A percentile compares a stretch with the other conserved stretches of the same genome.
phyloP scores from a whole-genome alignment of 257 asterid species.

The Paulownia fortunei region DNA sequence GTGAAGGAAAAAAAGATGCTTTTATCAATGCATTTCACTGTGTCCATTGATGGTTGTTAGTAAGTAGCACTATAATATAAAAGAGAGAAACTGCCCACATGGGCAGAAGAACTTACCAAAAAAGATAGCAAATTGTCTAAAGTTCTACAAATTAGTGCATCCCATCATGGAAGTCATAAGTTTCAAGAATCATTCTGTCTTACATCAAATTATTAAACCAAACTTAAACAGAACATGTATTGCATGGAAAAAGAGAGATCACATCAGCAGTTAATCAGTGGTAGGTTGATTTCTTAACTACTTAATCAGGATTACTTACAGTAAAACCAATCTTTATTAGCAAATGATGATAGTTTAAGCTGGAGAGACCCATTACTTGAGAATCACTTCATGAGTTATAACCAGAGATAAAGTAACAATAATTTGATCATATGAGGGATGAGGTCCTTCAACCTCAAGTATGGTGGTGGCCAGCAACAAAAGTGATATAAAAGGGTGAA shows the following conservation, averaged over 20 bases:
- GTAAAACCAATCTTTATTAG: background rate
- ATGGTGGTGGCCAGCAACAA: slow-evolving; percentile 34
- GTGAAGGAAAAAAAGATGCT: slow-evolving; percentile 3
- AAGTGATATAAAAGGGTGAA: slow-evolving; percentile 17
- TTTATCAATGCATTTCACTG: no score
- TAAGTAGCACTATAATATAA: background rate
- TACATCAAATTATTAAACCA: background rate
- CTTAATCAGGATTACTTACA: background rate
- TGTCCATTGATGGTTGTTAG: background rate
- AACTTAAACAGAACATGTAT: background rate
- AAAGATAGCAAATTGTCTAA: background rate
- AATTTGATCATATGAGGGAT: slow-evolving; percentile 19
- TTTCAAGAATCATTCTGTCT: background rate
- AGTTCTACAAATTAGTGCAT: background rate
- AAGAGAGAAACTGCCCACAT: background rate
- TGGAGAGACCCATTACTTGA: slow-evolving; percentile 35
- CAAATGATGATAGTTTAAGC: slow-evolving; percentile 30
- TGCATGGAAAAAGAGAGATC: background rate
- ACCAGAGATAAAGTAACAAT: slow-evolving; percentile 25
- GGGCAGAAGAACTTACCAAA: background rate
- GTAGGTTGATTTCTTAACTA: background rate
- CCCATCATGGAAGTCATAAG: background rate
- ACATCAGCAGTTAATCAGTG: background rate
- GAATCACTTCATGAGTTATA: slow-evolving; percentile 34
- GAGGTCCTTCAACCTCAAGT: slow-evolving; percentile 35